A percentile compares a stretch with the other conserved stretches of the same genome.
These are phyloP conservation scores for Sphaerulina vaccinii DNA, from an alignment of 2,329 filamentous ascomycete genomes.

Conservation along the genomic window DNA sequence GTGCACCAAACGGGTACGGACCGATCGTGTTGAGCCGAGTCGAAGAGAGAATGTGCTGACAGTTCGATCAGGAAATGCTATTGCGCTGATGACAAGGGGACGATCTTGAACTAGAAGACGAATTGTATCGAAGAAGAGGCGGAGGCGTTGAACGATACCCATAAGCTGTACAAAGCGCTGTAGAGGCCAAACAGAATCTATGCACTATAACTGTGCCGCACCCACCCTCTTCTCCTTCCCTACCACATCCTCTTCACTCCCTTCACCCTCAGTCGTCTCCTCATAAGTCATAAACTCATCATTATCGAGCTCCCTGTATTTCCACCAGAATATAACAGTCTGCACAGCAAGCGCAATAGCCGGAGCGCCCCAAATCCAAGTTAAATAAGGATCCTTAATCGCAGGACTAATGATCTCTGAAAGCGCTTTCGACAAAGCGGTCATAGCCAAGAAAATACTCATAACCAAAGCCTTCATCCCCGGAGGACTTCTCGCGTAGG, in stretches of 20 bases:
- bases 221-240: too few relatives aligned
- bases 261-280: not conserved
- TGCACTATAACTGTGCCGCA: too few relatives aligned
- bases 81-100: conserved; percentile 15
- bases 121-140: not conserved
- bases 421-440: conserved; percentile 42
- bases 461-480: conserved; percentile 47
- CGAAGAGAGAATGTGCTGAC: not conserved
- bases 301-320: conserved; percentile 44
- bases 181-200: too few relatives aligned
- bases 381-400: conserved; percentile 48
- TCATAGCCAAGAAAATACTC: conserved; percentile 39
- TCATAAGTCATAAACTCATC: conserved; percentile 25
- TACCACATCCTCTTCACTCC: too few relatives aligned
- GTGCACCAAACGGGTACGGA: conserved; percentile 17
- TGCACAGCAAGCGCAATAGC: conserved; percentile 49
- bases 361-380: conserved; percentile 40
- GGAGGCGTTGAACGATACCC: too few relatives aligned
- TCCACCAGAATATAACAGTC: conserved; percentile 49
- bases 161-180: too few relatives aligned
- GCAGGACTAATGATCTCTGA: conserved; percentile 46
- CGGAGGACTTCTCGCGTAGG: conserved; percentile 44
- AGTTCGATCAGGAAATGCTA: conserved; percentile 15
- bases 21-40: not conserved
- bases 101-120: conserved; percentile 11